These are phyloP conservation scores for Solanum tarapatanum DNA, from an alignment of 257 asterid genomes.

Conservation along the genomic window DNA sequence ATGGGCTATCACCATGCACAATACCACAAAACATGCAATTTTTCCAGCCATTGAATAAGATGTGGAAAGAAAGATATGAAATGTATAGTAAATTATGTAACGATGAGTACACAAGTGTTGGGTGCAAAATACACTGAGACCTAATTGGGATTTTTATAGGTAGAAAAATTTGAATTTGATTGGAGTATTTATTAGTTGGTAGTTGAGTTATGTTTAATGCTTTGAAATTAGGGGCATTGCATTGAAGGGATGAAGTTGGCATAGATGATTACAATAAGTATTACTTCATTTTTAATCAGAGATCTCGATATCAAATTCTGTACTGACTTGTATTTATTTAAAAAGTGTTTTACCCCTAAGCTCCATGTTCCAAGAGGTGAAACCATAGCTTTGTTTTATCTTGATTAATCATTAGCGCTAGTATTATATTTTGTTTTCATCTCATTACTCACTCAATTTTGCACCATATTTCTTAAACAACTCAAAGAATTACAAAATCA, in stretches of 20 bases:
- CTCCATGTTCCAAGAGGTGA: too few species aligned
- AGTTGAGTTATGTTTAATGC: background rate
- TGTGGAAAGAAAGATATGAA: background rate
- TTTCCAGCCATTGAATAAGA: background rate
- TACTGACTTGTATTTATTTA: too few species aligned
- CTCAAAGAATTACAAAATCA: background rate
- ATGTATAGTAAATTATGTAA: background rate
- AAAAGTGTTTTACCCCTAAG: too few species aligned
- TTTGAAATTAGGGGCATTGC: background rate
- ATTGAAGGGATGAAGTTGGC: background rate
- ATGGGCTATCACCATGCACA: slow-evolving; percentile 8
- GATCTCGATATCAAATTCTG: too few species aligned
- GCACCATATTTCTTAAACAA: background rate
- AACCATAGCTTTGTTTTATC: too few species aligned
- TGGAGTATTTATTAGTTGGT: background rate
- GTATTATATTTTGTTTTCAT: background rate
- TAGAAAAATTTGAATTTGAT: background rate
- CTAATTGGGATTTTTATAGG: background rate
- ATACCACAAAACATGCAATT: background rate
- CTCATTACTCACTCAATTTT: background rate
- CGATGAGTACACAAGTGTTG: background rate
- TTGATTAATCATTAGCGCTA: too few species aligned
- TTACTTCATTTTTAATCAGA: too few species aligned
- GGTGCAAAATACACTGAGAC: background rate
- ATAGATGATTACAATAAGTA: background rate